These are phyloP conservation scores for Cinnamomum micranthum DNA, from an alignment of 164 flowering plant species.

Conservation along the genomic window DNA sequence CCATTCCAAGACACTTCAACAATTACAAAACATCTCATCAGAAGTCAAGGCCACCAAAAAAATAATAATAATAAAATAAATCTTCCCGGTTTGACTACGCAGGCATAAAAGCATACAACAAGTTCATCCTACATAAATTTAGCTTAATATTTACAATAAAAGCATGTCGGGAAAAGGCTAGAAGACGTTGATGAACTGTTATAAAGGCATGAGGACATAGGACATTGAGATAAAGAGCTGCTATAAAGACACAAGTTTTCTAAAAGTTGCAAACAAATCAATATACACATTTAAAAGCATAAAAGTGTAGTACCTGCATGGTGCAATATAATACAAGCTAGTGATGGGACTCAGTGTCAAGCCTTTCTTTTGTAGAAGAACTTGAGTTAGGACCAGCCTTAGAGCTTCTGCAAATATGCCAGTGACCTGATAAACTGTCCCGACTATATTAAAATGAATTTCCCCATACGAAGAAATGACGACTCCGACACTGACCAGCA, in stretches of 20 bases:
- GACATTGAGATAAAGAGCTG: background rate
- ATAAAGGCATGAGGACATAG: no score
- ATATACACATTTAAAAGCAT: background rate
- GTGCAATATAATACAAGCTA: slow-evolving; percentile 97
- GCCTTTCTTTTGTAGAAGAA: slow-evolving; percentile 97
- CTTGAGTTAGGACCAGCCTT: slow-evolving; percentile 96
- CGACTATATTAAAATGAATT: slow-evolving; percentile 91
- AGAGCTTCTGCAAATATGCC: slow-evolving; percentile 99
- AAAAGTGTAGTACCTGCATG: slow-evolving; percentile 73
- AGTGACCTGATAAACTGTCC: slow-evolving; percentile 93
- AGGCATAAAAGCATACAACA: no score
- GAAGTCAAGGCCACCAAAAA: no score
- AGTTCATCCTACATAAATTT: no score
- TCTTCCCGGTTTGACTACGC: no score
- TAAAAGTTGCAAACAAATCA: background rate
- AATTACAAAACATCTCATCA: no score
- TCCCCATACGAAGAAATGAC: slow-evolving; percentile 97
- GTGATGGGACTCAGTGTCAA: slow-evolving; percentile 89
- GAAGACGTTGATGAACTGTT: no score
- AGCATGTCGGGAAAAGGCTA: no score
- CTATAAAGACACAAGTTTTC: background rate
- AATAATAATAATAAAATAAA: no score
- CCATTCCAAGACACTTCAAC: no score
- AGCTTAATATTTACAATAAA: no score
- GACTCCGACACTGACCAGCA: slow-evolving; percentile 96